A percentile compares a stretch with the other conserved stretches of the same genome.
Evolutionary conservation across 2,329 filamentous ascomycete genomes (phyloP).

Genomic region (Macrophomina pseudophaseolina): DNA sequence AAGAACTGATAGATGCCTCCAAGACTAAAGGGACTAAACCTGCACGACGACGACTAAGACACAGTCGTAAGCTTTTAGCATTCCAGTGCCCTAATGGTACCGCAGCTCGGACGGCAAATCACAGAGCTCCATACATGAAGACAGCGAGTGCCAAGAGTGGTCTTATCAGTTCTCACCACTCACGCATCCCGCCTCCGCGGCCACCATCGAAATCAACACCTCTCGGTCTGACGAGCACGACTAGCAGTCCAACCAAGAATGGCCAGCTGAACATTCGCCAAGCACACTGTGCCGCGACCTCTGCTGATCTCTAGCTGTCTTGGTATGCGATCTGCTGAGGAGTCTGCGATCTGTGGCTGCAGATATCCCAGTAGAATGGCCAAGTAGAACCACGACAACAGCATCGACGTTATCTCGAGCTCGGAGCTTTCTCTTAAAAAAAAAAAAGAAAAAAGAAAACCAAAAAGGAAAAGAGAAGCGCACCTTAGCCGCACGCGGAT

Average conservation of each 20-base stretch:
- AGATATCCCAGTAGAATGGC: background rate
- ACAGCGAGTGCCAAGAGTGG: background rate
- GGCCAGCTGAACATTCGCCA: background rate
- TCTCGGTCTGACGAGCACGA: background rate
- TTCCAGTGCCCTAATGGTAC: background rate
- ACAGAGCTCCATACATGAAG: background rate
- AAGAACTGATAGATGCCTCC: background rate
- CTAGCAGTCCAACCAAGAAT: background rate
- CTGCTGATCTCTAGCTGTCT: background rate
- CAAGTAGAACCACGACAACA: background rate
- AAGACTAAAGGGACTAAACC: background rate
- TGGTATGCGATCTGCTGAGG: background rate
- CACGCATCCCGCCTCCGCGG: background rate
- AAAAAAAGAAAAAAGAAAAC: background rate
- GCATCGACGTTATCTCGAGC: background rate
- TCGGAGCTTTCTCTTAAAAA: background rate
- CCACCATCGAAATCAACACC: background rate
- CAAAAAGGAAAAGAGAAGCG: background rate
- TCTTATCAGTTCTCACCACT: conserved; percentile 14
- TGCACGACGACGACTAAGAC: background rate
- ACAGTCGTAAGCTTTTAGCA: background rate
- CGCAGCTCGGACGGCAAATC: background rate
- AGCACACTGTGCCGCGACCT: background rate
- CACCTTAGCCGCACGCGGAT: background rate
- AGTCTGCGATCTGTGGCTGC: background rate